Conservation (phyloP, 2,329 filamentous ascomycete species). For the Dothistroma pini region DNA sequence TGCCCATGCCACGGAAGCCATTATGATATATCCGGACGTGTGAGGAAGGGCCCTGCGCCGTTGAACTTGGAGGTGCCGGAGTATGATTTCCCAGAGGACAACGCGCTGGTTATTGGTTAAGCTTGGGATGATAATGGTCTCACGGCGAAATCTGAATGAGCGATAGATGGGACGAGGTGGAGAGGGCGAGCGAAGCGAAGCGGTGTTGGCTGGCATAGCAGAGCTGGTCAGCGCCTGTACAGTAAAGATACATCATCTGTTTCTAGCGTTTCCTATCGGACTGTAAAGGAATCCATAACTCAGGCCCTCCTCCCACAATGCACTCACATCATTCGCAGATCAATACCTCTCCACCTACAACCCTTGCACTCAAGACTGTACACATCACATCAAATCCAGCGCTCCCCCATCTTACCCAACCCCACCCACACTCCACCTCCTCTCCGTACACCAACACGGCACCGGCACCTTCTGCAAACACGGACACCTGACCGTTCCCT, state of each 20-base stretch:
- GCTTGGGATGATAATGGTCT: neutral
- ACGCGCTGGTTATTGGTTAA: constrained; percentile 89
- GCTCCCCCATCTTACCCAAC: neutral
- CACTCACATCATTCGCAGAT: neutral
- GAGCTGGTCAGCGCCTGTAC: constrained; percentile 3
- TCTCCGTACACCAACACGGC: neutral
- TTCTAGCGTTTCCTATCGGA: constrained; percentile 2
- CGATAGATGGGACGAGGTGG: neutral
- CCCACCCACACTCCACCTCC: neutral
- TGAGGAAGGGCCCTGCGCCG: constrained; percentile 94
- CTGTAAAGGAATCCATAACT: neutral
- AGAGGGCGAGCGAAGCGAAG: constrained; percentile 8
- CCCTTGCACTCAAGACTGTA: neutral
- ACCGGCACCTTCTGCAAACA: neutral
- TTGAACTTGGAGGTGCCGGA: constrained; percentile 93
- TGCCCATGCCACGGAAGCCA: constrained; percentile 99
- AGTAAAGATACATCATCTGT: constrained; percentile 3
- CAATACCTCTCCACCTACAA: neutral
- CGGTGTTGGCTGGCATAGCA: constrained; percentile 9
- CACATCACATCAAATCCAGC: neutral
- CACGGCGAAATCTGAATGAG: neutral
- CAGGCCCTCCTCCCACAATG: neutral
- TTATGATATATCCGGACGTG: constrained; percentile 98
- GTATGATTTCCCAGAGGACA: constrained; percentile 91
- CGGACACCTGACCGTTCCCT: neutral